Conservation (phyloP, 306 rosid species). For the Dalbergia oliveri region DNA sequence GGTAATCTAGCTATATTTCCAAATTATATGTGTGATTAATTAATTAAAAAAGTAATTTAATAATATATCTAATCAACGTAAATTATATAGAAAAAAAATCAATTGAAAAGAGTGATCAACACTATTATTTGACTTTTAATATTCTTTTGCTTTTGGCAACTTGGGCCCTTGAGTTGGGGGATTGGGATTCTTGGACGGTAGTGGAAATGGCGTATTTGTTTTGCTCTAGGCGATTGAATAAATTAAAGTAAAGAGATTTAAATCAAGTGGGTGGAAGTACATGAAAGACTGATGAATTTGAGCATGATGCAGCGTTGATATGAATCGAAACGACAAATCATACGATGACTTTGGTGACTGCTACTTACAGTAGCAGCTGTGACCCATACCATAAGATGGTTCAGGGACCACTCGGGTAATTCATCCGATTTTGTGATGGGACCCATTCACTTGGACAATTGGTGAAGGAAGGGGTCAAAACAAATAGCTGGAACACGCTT, state of each 20-base stretch:
- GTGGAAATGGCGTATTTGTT: background rate
- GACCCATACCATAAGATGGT: background rate
- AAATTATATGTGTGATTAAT: too few species aligned
- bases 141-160: background rate
- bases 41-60: too few species aligned
- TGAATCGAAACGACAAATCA: background rate
- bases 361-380: background rate
- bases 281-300: background rate
- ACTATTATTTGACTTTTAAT: background rate
- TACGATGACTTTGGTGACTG: background rate
- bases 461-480: background rate
- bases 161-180: constrained; percentile 6
- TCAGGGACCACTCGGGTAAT: background rate
- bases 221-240: background rate
- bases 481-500: constrained; percentile 45
- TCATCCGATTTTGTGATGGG: constrained; percentile 36
- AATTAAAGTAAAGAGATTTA: background rate
- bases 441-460: constrained; percentile 20
- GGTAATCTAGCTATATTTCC: too few species aligned
- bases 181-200: background rate
- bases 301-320: background rate
- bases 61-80: too few species aligned
- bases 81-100: too few species aligned
- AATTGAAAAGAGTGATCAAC: too few species aligned
- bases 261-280: constrained; percentile 11